phyloP scores from a whole-genome alignment of 1,284 basidiomycete species.

The Farysia itapuensis region DNA sequence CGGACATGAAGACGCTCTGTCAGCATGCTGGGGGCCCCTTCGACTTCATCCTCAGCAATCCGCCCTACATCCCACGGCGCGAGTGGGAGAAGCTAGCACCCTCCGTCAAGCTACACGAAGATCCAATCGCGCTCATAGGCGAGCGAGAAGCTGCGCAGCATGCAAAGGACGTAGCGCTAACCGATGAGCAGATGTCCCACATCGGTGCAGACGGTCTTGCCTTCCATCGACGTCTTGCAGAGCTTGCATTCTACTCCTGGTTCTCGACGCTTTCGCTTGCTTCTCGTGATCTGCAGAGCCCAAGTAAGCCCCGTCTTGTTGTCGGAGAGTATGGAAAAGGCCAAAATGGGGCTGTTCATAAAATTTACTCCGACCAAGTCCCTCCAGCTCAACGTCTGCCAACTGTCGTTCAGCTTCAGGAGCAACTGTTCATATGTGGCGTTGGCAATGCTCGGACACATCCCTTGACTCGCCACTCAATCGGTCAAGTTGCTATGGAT shows the following conservation, averaged over 20 bases:
- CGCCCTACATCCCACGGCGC: conserved; percentile 25
- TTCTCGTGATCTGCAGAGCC: neutral
- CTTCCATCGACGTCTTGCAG: conserved; percentile 15
- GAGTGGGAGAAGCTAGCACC: conserved; percentile 10
- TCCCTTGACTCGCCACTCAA: conserved; percentile 22
- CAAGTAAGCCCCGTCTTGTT: conserved; percentile 6
- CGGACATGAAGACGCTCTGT: conserved; percentile 6
- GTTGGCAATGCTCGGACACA: conserved; percentile 30
- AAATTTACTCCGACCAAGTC: conserved; percentile 2
- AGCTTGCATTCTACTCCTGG: conserved; percentile 6
- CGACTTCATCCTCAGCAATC: conserved; percentile 22
- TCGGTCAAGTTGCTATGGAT: conserved; percentile 28
- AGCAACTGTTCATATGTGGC: conserved; percentile 13
- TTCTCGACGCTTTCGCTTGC: conserved; percentile 4
- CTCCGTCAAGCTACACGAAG: conserved; percentile 23
- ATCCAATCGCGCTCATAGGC: conserved; percentile 25
- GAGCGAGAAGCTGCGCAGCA: conserved; percentile 5
- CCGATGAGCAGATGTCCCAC: no score
- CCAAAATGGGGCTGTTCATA: conserved; percentile 10
- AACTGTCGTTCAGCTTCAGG: conserved; percentile 1
- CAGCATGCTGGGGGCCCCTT: conserved; percentile 10
- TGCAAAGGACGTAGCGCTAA: no score
- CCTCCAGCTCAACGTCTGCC: conserved; percentile 8
- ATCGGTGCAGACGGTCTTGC: conserved; percentile 8
- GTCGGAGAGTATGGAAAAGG: conserved; percentile 38